A percentile compares a stretch with the other conserved stretches of the same genome.
Conservation (phyloP, 306 rosid species). For the Fagus crenata region DNA sequence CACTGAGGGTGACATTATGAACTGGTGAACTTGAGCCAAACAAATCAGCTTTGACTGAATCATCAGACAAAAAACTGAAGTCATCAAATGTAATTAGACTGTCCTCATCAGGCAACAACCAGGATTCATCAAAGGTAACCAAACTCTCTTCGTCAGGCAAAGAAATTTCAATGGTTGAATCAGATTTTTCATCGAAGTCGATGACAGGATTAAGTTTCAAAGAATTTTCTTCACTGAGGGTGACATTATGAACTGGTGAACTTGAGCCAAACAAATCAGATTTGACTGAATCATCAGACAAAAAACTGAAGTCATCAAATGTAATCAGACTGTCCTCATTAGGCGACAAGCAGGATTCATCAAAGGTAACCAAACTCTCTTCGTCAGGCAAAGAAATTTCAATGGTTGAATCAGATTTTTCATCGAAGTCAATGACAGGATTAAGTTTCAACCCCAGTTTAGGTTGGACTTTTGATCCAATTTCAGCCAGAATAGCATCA, state of each 20-base stretch:
- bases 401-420: conserved; percentile 22
- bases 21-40: conserved; percentile 33
- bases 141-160: conserved; percentile 68
- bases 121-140: conserved; percentile 43
- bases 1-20: conserved; percentile 29
- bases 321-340: conserved; percentile 24
- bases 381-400: conserved; percentile 55
- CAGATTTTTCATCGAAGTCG: conserved; percentile 26
- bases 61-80: conserved; percentile 30
- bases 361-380: conserved; percentile 55
- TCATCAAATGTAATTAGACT: conserved; percentile 28
- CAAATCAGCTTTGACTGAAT: conserved; percentile 23
- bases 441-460: conserved; percentile 28
- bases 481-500: conserved; percentile 4
- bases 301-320: conserved; percentile 34
- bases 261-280: conserved; percentile 30
- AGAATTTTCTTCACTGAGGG: no score
- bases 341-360: conserved; percentile 33
- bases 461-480: conserved; percentile 14
- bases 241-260: conserved; percentile 28
- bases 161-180: conserved; percentile 28
- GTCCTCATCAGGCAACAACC: conserved; percentile 30
- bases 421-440: conserved; percentile 26
- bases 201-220: conserved; percentile 28
- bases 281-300: conserved; percentile 25